Percentiles rank a stretch among this genome's conserved stretches.
Conservation (phyloP, 2,329 filamentous ascomycete species). For the Trichoderma sp. region DNA sequence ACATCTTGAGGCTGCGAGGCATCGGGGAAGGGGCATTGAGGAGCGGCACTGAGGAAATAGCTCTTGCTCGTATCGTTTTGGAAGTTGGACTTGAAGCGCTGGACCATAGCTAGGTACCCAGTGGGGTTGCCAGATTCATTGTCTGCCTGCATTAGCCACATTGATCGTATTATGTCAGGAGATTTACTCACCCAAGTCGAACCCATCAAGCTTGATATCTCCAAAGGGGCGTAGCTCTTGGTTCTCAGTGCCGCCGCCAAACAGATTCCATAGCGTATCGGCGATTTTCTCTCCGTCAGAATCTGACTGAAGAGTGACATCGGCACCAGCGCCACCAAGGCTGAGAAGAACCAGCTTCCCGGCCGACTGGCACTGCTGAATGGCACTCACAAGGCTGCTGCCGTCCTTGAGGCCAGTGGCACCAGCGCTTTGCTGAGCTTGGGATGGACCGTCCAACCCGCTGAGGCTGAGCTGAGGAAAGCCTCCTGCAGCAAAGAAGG, state of each 20-base stretch:
- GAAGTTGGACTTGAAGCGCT: conserved; percentile 57
- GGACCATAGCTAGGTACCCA: conserved; percentile 63
- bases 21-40: conserved; percentile 63
- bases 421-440: conserved; percentile 30
- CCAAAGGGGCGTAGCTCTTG: conserved; percentile 66
- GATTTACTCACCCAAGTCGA: conserved; percentile 57
- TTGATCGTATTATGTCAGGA: neutral
- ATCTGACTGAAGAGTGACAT: conserved; percentile 57
- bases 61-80: conserved; percentile 27
- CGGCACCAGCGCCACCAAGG: conserved; percentile 69
- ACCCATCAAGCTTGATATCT: conserved; percentile 67
- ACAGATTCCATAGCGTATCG: conserved; percentile 68
- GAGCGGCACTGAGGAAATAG: conserved; percentile 29
- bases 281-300: conserved; percentile 58
- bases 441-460: conserved; percentile 9
- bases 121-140: conserved; percentile 65
- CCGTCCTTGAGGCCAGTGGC: conserved; percentile 33
- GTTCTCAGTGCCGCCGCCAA: conserved; percentile 53
- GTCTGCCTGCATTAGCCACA: conserved; percentile 20
- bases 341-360: conserved; percentile 72
- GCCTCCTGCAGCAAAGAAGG: conserved; percentile 29
- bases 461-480: conserved; percentile 7
- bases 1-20: conserved; percentile 45
- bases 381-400: conserved; percentile 35
- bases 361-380: conserved; percentile 61